A percentile compares a stretch with the other conserved stretches of the same genome.
phyloP scores from a whole-genome alignment of 257 asterid species.

The Cinchona pubescens region DNA sequence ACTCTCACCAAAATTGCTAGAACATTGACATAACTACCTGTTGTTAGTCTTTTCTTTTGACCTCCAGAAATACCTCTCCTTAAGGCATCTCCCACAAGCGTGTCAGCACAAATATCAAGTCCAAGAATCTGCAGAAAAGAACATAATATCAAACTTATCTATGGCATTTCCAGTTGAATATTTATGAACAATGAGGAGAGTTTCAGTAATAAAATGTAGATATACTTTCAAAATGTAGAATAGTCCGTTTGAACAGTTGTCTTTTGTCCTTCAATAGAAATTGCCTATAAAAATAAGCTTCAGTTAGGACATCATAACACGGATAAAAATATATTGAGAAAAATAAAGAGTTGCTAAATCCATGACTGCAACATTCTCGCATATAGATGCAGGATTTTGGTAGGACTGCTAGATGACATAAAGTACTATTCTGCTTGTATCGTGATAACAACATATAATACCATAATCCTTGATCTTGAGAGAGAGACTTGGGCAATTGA shows the following conservation, averaged over 20 bases:
- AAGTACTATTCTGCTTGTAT: not conserved
- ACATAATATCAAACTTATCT: constrained; percentile 2
- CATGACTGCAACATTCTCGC: not conserved
- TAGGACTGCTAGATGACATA: constrained; percentile 22
- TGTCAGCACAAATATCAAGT: constrained; percentile 68
- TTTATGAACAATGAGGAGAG: not conserved
- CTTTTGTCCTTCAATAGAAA: no score
- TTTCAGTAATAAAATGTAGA: not conserved
- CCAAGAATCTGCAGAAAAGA: constrained; percentile 22
- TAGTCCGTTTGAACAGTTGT: constrained; percentile 48
- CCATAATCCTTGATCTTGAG: not conserved
- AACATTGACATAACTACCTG: no score
- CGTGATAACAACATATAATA: not conserved
- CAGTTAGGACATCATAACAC: constrained; percentile 6
- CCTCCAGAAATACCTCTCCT: constrained; percentile 95
- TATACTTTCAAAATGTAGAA: constrained; percentile 55
- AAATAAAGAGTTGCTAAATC: not conserved
- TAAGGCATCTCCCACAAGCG: constrained; percentile 94
- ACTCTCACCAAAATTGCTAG: no score
- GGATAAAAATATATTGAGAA: not conserved
- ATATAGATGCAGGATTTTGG: not conserved
- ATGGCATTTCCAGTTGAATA: not conserved
- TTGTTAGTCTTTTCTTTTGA: constrained; percentile 82
- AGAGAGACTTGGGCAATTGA: not conserved
- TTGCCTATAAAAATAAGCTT: constrained; percentile 24